phyloP scores from a whole-genome alignment of 2,329 filamentous ascomycete species.

The Sclerotinia spermophila region DNA sequence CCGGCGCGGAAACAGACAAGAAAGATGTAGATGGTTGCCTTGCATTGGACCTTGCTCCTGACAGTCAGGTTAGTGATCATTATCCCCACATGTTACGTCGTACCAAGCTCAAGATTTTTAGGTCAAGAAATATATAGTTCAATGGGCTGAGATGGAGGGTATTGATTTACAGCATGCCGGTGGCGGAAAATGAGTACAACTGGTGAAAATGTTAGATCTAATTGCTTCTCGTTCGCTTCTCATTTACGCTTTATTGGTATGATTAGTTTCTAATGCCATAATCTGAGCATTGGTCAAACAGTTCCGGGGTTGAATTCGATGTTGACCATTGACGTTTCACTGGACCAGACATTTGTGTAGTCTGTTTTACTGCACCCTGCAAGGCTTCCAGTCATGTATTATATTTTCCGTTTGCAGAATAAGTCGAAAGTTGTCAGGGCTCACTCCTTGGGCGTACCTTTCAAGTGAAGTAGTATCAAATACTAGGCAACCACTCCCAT shows the following conservation, averaged over 20 bases:
- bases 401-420: background rate
- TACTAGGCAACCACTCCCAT: background rate
- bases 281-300: background rate
- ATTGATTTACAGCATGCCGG: slow-evolving; percentile 10
- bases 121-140: slow-evolving; percentile 25
- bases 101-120: slow-evolving; percentile 17
- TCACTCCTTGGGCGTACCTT: background rate
- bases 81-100: background rate
- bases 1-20: slow-evolving; percentile 78
- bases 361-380: background rate
- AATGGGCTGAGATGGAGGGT: slow-evolving; percentile 19
- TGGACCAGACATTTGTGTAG: background rate
- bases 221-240: background rate
- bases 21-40: slow-evolving; percentile 67
- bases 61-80: slow-evolving; percentile 64
- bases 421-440: background rate
- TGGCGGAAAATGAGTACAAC: background rate
- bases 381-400: background rate
- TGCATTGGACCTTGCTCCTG: slow-evolving; percentile 79
- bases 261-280: background rate
- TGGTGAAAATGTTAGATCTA: background rate
- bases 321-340: background rate
- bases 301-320: background rate
- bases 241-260: background rate
- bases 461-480: background rate